Evolutionary conservation across 768 basidiomycete species (phyloP), one percentile per base, ranked within the genome.

Genomic region (Psilocybe tampanensis): DNA sequence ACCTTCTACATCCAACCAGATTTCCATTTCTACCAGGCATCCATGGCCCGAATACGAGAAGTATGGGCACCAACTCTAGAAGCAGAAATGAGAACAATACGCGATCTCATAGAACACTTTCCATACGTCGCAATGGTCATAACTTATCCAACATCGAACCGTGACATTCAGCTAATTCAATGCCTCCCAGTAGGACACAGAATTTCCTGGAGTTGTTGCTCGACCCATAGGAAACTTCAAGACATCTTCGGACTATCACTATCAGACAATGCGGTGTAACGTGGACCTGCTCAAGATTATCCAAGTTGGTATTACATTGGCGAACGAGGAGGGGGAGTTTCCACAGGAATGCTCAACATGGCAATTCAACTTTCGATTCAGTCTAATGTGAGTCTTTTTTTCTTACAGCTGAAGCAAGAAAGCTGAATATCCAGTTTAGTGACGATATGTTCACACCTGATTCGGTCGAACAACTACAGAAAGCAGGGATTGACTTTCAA

Each of bases 361-460:
- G 97, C 97, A 99, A 73, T 99, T 99, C 78, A 99, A 99, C 73
- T 98, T 99, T 78, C 85, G 83, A 68, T 99, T 98, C 73, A 92
- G 85, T 72, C 75, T 95, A 60, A 84, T 84, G 96, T 73, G 60
- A 51, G 71, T 69, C 29, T 29, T 13, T 18, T 44, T 11, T n/a
- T 43, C n/a, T 47, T 21, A 48, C 41, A 23, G 23, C 24, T 45
- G 33, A 44, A 55, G 24, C 44, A 34, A 49, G 47, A 51, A 45
- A 21, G 29, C 36, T 42, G 29, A n/a, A 24, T 43, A 26, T 54
- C 49, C 18, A 29, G 21, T 69, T 13, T 33, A 98, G 95, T 66
- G 92, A 97, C 53, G 97, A 99, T 75, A 98, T 98, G 94, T 98
- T 91, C 70, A 90, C 94, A 12, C 96, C 95, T n/a, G 96, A 98